phyloP scores from a whole-genome alignment of 352 stramenopile species.

The Peronospora belbahrii region DNA sequence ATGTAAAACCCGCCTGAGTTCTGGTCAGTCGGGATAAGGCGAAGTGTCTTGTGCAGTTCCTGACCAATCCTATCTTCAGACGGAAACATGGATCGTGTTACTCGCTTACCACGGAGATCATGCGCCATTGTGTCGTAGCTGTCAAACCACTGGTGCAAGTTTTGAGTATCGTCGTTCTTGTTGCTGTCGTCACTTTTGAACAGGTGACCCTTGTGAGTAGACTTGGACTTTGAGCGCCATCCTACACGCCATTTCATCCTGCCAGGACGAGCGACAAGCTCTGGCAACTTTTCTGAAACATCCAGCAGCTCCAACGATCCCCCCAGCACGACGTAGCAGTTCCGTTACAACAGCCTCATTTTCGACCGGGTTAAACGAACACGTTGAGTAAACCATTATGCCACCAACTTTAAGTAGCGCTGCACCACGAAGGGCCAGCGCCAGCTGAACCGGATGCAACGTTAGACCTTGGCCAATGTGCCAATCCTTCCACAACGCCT shows the following conservation, averaged over 20 bases:
- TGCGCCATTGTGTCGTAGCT: slow-evolving; percentile 47
- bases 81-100: slow-evolving; percentile 83
- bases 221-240: slow-evolving; percentile 85
- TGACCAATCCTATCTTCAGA: slow-evolving; percentile 26
- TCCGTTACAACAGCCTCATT: slow-evolving; percentile 97
- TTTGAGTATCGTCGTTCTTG: slow-evolving; percentile 2
- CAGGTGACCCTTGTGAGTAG: slow-evolving; percentile 68
- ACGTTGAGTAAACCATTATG: slow-evolving; percentile 94
- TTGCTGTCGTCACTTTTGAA: slow-evolving; percentile 31
- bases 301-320: slow-evolving; percentile 89
- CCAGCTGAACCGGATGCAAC: slow-evolving; percentile 91
- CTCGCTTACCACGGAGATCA: slow-evolving; percentile 56
- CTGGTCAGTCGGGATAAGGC: slow-evolving; percentile 95
- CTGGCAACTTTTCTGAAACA: slow-evolving; percentile 49
- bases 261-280: slow-evolving; percentile 45
- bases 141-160: slow-evolving; percentile 74
- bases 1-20: slow-evolving; percentile 99
- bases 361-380: slow-evolving; percentile 97
- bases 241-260: slow-evolving; percentile 61
- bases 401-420: slow-evolving; percentile 87
- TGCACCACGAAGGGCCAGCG: slow-evolving; percentile 88
- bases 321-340: slow-evolving; percentile 84
- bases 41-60: slow-evolving; percentile 86
- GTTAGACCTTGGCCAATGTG: slow-evolving; percentile 85
- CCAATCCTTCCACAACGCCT: slow-evolving; percentile 92